Base-by-base conservation (phyloP, 2,329 filamentous ascomycete species). In the Xylariaceae sp. region DNA sequence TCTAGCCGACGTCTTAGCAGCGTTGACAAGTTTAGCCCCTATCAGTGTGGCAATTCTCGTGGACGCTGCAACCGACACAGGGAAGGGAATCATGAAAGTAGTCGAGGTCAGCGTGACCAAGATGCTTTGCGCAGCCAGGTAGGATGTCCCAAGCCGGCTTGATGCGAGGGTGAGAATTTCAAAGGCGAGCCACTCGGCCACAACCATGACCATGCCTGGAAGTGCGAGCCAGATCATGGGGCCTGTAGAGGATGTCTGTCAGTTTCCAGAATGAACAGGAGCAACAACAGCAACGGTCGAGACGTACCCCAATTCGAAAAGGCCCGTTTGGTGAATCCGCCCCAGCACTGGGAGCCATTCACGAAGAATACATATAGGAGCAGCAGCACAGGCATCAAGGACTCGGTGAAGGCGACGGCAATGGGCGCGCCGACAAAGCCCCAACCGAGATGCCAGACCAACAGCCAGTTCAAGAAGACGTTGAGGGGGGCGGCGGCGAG, bases 41-140 rank as follows among this genome's bases (percentile, higher is more conserved):
- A 96, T 93, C 21, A 96, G 65, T 49, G 95, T 96, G 13, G 89
- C 90, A 11, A 95, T 77, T 1, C 90, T 80, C 0, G 90, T 96
- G 10, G 83, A 90, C 1, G 83, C 78, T 3, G 90, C 89, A 37
- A 96, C 90, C 19, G 82, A 85, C 39, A 95, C 75, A 0, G 90
- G 85, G 63, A 96, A 96, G 0, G 90, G 88, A 31, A 96, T 80
- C 58, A 94, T 87, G 64, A 88, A 96, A 0, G 84, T 86, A 16
- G 94, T 76, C 8, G 80, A 77, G 0, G 81, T 78, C 29, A 94
- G 67, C 0, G 83, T 92, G 15, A 81, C 75, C 3, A 96, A 66
- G 11, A 95, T 80, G 21, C 83, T 89, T 58, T 98, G 89, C 0
- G 92, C 89, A 0, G 90, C 90, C 1, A 96, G 73, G 40, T 82